These are phyloP conservation scores for Aspergillus cristatus DNA, from an alignment of 495 filamentous ascomycete genomes.

Conservation along the genomic window DNA sequence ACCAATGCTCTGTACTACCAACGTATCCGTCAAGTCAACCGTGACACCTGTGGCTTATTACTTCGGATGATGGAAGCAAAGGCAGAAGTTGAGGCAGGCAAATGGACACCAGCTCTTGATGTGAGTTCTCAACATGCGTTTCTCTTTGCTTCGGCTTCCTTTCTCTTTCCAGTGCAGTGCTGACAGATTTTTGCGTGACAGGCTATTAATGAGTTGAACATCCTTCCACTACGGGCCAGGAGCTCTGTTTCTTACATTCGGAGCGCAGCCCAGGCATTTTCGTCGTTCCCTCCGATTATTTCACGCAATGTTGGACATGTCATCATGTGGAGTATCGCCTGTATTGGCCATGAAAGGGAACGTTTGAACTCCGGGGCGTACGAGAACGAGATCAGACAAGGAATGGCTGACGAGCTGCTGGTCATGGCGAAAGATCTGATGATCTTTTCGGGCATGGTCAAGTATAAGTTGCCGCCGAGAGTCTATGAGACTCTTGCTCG, in stretches of 20 bases:
- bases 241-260: constrained; percentile 69
- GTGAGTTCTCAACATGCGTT: no score
- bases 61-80: constrained; percentile 74
- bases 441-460: constrained; percentile 88
- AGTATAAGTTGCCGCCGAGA: constrained; percentile 68
- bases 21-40: constrained; percentile 56
- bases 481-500: constrained; percentile 76
- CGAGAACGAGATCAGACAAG: constrained; percentile 62
- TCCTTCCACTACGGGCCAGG: constrained; percentile 64
- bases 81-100: constrained; percentile 52
- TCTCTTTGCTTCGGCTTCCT: constrained; percentile 1
- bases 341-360: constrained; percentile 67
- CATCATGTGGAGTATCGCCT: constrained; percentile 84
- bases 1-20: constrained; percentile 62
- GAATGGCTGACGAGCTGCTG: constrained; percentile 60
- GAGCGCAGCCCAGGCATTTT: constrained; percentile 63
- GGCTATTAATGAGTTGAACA: constrained; percentile 61
- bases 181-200: constrained; percentile 23
- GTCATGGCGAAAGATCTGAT: constrained; percentile 78
- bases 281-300: constrained; percentile 62
- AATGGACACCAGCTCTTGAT: constrained; percentile 73
- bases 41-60: constrained; percentile 60
- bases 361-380: constrained; percentile 54
- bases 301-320: constrained; percentile 80
- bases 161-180: constrained; percentile 1